Evolutionary conservation across 2,329 filamentous ascomycete species (phyloP).

Genomic region (Curvularia sp.): DNA sequence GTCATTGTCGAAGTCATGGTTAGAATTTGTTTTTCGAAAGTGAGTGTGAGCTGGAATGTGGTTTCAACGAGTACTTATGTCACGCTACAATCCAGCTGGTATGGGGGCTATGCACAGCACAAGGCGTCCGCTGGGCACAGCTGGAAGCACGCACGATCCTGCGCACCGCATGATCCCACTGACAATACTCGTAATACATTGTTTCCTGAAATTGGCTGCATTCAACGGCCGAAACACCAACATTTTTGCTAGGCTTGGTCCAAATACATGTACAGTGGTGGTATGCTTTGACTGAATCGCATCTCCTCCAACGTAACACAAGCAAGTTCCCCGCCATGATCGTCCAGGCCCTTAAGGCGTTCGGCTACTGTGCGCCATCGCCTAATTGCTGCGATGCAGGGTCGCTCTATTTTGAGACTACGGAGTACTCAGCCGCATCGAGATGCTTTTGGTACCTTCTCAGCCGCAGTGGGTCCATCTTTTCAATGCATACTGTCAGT

Average conservation of each 20-base stretch:
- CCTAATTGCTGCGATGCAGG: not conserved
- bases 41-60: not conserved
- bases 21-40: not conserved
- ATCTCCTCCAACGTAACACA: not conserved
- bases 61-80: slow-evolving; percentile 1
- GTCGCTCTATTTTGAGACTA: slow-evolving; percentile 1
- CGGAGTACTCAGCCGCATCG: not conserved
- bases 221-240: too few species aligned
- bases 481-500: not conserved
- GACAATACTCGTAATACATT: not conserved
- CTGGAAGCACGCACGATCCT: slow-evolving; percentile 10
- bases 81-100: slow-evolving; percentile 1
- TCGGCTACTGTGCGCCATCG: not conserved
- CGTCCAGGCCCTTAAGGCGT: not conserved
- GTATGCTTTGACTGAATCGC: not conserved
- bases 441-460: not conserved
- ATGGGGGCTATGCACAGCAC: slow-evolving; percentile 4
- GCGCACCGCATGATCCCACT: too few species aligned
- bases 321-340: not conserved
- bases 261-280: not conserved
- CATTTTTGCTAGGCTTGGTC: too few species aligned
- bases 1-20: slow-evolving; percentile 2
- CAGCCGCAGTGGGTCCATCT: slow-evolving; percentile 1
- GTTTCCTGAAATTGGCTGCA: not conserved
- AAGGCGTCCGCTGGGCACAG: slow-evolving; percentile 11